These are phyloP conservation scores for Suillus brevipes DNA, from an alignment of 768 basidiomycete species.

Conservation along the genomic window DNA sequence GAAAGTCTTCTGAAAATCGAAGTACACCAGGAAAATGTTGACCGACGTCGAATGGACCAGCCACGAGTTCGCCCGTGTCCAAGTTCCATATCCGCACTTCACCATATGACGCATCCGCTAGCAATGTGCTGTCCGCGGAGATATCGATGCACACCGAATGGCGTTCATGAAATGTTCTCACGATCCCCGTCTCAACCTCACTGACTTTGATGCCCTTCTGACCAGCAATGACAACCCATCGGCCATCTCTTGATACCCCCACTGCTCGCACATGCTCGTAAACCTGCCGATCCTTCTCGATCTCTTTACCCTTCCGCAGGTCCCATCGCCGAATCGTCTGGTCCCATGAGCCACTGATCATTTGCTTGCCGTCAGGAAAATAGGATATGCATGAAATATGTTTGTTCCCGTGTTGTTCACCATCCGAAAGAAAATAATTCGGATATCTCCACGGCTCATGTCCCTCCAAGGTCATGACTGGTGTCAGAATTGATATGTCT, in stretches of 20 bases:
- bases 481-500: too few relatives aligned
- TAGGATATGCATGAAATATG: too few relatives aligned
- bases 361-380: too few relatives aligned
- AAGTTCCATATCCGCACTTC: neutral
- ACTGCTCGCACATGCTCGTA: accelerated
- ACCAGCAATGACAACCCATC: too few relatives aligned
- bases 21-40: neutral
- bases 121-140: neutral
- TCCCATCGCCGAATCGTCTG: neutral
- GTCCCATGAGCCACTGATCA: neutral
- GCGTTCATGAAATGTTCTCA: neutral
- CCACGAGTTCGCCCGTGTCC: neutral
- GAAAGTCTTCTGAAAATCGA: neutral
- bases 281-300: neutral
- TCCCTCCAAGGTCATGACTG: too few relatives aligned
- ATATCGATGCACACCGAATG: neutral
- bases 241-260: neutral
- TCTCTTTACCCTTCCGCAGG: neutral
- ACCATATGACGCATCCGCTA: neutral
- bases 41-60: neutral
- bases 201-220: neutral
- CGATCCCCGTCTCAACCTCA: neutral
- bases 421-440: too few relatives aligned
- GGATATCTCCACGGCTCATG: too few relatives aligned
- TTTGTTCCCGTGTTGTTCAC: too few relatives aligned